Conservation (phyloP, 306 rosid species). For the Datisca glomerata region DNA sequence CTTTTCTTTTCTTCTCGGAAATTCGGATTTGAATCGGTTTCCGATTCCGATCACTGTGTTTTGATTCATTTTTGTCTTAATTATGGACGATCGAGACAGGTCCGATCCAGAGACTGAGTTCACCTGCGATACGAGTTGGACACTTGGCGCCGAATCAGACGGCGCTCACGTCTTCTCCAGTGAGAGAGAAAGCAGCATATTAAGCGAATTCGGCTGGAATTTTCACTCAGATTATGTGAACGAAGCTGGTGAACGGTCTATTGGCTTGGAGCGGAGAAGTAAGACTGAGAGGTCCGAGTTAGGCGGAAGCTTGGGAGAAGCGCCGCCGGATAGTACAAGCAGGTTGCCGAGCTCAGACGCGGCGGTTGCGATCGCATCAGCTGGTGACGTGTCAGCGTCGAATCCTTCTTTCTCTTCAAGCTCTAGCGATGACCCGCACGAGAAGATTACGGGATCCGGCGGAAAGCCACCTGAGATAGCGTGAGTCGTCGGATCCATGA, state of each 20-base stretch:
- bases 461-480: constrained; percentile 53
- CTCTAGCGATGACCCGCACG: constrained; percentile 82
- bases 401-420: constrained; percentile 67
- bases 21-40: constrained; percentile 7
- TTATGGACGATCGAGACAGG: constrained; percentile 27
- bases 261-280: constrained; percentile 21
- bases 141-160: constrained; percentile 25
- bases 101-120: constrained; percentile 35
- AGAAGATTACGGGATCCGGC: constrained; percentile 53
- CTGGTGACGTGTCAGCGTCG: constrained; percentile 18
- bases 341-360: constrained; percentile 14
- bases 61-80: background rate
- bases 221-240: constrained; percentile 20
- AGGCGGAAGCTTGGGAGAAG: constrained; percentile 9
- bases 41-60: background rate
- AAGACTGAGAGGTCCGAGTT: constrained; percentile 17
- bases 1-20: background rate
- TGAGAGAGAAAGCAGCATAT: constrained; percentile 30
- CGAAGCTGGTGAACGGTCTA: background rate
- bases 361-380: constrained; percentile 20
- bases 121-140: constrained; percentile 38
- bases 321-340: background rate
- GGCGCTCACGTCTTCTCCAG: constrained; percentile 26
- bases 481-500: constrained; percentile 66
- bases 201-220: constrained; percentile 69